phyloP scores from a whole-genome alignment of 164 flowering plant species.

The Chloranthus sessilifolius region DNA sequence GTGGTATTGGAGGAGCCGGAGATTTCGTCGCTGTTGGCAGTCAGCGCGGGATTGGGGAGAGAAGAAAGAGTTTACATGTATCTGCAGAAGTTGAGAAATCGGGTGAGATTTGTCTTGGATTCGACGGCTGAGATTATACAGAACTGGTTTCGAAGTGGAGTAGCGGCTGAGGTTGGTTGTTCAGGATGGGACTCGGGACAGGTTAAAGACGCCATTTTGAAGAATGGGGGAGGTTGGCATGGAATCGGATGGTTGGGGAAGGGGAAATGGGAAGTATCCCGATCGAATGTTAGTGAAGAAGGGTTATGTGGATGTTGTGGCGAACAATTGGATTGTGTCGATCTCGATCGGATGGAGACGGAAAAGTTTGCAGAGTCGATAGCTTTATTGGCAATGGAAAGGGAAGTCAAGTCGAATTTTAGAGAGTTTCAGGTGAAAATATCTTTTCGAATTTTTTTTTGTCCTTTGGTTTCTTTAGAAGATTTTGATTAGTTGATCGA shows the following conservation, averaged over 20 bases:
- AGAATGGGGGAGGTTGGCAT: slow-evolving; percentile 96
- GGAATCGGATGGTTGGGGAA: slow-evolving; percentile 86
- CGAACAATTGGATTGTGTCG: slow-evolving; percentile 62
- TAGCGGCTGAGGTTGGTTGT: slow-evolving; percentile 31
- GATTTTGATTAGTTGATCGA: too few species aligned
- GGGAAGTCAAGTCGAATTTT: slow-evolving; percentile 63
- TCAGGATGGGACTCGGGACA: slow-evolving; percentile 24
- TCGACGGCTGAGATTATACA: slow-evolving; percentile 50
- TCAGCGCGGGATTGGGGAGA: slow-evolving; percentile 38
- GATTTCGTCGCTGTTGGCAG: slow-evolving; percentile 55
- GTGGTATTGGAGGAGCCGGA: slow-evolving; percentile 57
- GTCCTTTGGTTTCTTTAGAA: too few species aligned
- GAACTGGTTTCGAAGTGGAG: slow-evolving; percentile 54
- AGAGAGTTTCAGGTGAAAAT: slow-evolving; percentile 64
- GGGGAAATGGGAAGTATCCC: slow-evolving; percentile 58
- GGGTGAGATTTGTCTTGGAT: slow-evolving; percentile 41
- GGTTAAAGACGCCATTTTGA: slow-evolving; percentile 38
- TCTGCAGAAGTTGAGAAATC: slow-evolving; percentile 63
- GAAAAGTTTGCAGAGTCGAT: slow-evolving; percentile 67
- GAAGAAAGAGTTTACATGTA: slow-evolving; percentile 62
- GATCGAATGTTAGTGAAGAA: slow-evolving; percentile 26
- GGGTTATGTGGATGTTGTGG: slow-evolving; percentile 56
- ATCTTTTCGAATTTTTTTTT: background rate
- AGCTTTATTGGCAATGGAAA: slow-evolving; percentile 64
- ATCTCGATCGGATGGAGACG: slow-evolving; percentile 61